These are phyloP conservation scores for Cercophora scortea DNA, from an alignment of 495 filamentous ascomycete genomes.

Conservation along the genomic window DNA sequence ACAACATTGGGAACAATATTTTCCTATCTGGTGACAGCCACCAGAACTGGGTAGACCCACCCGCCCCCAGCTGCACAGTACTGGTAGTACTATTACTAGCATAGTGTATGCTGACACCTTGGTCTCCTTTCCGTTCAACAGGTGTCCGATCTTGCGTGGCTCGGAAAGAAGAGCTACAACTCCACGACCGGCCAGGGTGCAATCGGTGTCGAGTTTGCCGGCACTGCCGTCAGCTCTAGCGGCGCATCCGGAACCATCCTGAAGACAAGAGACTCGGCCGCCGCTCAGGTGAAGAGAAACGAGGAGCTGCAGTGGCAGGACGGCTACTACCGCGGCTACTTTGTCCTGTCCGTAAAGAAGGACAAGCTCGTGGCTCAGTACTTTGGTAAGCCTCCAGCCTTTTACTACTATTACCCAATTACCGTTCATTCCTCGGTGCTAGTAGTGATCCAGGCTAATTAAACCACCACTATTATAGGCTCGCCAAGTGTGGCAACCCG, in stretches of 20 bases:
- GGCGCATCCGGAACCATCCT: slow-evolving; percentile 41
- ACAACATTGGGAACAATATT: slow-evolving; percentile 59
- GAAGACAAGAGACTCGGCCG: slow-evolving; percentile 25
- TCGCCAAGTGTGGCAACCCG: slow-evolving; percentile 28
- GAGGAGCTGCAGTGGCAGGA: slow-evolving; percentile 61
- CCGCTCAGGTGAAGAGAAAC: slow-evolving; percentile 39
- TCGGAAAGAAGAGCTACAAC: slow-evolving; percentile 49
- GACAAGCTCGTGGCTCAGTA: slow-evolving; percentile 41
- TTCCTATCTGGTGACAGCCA: slow-evolving; percentile 60
- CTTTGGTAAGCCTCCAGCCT: slow-evolving; percentile 23
- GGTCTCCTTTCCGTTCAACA: slow-evolving; percentile 43
- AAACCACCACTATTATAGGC: background rate
- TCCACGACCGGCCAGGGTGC: slow-evolving; percentile 45
- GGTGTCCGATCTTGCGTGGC: slow-evolving; percentile 60
- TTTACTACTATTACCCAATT: background rate
- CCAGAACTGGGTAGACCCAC: slow-evolving; percentile 2
- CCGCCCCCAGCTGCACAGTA: too few relatives aligned
- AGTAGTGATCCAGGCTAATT: background rate
- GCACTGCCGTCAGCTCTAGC: slow-evolving; percentile 50
- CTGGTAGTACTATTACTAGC: too few relatives aligned
- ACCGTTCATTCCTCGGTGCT: background rate
- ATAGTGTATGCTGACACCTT: background rate
- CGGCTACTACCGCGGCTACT: slow-evolving; percentile 59
- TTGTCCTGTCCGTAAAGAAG: slow-evolving; percentile 45
- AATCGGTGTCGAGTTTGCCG: slow-evolving; percentile 61